These are phyloP conservation scores for Tremella mesenterica DNA, from an alignment of 768 basidiomycete species.

Conservation along the genomic window DNA sequence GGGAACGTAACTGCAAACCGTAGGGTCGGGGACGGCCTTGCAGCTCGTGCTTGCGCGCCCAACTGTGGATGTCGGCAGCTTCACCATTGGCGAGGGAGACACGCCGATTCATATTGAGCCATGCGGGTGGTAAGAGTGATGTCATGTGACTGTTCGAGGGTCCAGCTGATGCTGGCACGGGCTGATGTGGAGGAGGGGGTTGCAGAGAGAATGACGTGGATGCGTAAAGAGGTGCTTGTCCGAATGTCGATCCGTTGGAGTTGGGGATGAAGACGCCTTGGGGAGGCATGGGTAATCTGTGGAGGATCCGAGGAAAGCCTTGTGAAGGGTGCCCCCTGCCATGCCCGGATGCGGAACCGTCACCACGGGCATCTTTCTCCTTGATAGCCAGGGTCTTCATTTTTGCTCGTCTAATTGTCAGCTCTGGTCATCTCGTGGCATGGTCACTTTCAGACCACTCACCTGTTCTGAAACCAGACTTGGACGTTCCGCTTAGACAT, in stretches of 20 bases:
- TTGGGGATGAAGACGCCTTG: no score
- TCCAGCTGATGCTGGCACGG: not conserved
- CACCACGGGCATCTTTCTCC: conserved; percentile 13
- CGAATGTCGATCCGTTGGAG: no score
- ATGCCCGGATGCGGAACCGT: not conserved
- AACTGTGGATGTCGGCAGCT: conserved; percentile 27
- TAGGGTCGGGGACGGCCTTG: not conserved
- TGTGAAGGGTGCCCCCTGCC: not conserved
- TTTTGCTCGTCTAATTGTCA: conserved; percentile 26
- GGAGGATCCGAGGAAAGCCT: no score
- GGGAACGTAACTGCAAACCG: not conserved
- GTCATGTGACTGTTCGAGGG: not conserved
- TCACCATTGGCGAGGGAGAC: conserved; percentile 34
- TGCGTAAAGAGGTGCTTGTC: no score
- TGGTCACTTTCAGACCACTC: not conserved
- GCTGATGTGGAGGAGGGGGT: not conserved
- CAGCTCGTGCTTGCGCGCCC: conserved; percentile 22
- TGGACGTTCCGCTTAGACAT: conserved; percentile 95
- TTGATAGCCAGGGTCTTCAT: conserved; percentile 27
- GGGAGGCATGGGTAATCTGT: no score
- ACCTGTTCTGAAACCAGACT: conserved; percentile 54
- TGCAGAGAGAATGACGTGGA: not conserved
- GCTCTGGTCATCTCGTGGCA: no score
- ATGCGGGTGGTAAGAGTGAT: conserved; percentile 8
- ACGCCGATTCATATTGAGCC: conserved; percentile 22